Base-by-base conservation (phyloP, 208 protist genomes). In the Acanthamoeba quina region DNA sequence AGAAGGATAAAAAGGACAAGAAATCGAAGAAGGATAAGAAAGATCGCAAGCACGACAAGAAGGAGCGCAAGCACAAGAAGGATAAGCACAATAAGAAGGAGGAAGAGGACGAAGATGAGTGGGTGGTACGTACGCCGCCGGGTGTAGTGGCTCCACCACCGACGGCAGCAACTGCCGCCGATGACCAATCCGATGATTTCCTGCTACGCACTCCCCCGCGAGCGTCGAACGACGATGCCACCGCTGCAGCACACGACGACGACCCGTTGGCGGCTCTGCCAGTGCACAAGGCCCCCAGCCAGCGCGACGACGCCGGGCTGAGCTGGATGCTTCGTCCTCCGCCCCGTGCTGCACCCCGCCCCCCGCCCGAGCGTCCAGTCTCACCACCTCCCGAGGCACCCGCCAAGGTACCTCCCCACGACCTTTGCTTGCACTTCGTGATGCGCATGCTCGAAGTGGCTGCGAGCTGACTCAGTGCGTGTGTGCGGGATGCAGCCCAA, bases 81-180 rank as follows among this genome's bases (percentile, higher is more conserved):
- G 54, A 58, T 58, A 60, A 89, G 29, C 10, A 66, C 24, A 29
- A 66, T 1, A 64, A 24, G 58, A 60, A 89, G 29, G 24, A 89
- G n/a, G 82, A 89, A 17, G 54, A 89, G 3, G 82, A 89, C 3
- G 82, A 58, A 26, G 82, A 89, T 34, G 82, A 58, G 19, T 83
- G 74, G 74, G 74, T 83, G 41, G 74, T 83, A 0, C 24, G 26
- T 17, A 44, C 74, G 10, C 41, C 41, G 47, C 37, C 74, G 6
- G 44, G 31, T 54, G 37, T 37, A 56, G 44, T 58, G 7, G 47
- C 21, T 15, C 74, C 44, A 54, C 64, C 31, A 10, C 64, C 64
- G 15, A 9, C 64, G 17, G 24, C 58, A 29, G 58, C 6, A 29
- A 24, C 54, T 13, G 54, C 54, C 54, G 62, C 17, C 26, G 74